Evolutionary conservation across 768 basidiomycete genomes (phyloP).

Genomic region (Mycena sanguinolenta): DNA sequence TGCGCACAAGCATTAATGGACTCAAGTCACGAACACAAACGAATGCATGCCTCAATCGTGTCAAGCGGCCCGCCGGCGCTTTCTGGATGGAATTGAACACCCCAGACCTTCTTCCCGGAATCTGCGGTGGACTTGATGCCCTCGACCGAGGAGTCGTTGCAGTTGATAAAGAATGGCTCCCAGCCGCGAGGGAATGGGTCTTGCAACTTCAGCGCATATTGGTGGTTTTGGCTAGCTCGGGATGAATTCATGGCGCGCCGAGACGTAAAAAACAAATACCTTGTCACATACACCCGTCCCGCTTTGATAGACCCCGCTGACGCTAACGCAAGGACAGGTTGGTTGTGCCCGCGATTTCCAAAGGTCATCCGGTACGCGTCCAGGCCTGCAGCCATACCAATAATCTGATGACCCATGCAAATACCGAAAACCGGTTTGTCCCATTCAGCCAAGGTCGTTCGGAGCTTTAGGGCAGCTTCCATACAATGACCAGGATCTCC

Average conservation of each 20-base stretch:
- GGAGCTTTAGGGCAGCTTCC: conserved; percentile 85
- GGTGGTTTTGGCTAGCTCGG: conserved; percentile 87
- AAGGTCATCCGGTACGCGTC: conserved; percentile 99
- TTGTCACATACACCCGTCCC: conserved; percentile 97
- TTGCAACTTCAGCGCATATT: conserved; percentile 94
- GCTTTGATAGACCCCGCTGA: conserved; percentile 93
- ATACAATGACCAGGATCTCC: conserved; percentile 93
- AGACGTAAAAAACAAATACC: conserved; percentile 55
- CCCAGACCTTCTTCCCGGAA: conserved; percentile 94
- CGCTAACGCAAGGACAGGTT: conserved; percentile 97
- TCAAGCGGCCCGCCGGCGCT: conserved; percentile 98
- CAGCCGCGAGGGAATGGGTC: conserved; percentile 97
- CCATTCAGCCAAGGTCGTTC: conserved; percentile 90
- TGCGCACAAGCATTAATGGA: conserved; percentile 42
- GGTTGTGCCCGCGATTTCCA: conserved; percentile 99
- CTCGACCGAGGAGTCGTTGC: conserved; percentile 98
- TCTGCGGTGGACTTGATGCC: conserved; percentile 95
- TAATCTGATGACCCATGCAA: conserved; percentile 99
- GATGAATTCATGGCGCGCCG: conserved; percentile 13
- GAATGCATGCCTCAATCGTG: conserved; percentile 86
- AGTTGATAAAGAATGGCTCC: conserved; percentile 99
- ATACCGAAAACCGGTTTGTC: conserved; percentile 95
- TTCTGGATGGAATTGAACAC: conserved; percentile 99
- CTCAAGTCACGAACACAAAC: not conserved
- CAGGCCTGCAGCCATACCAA: conserved; percentile 96